phyloP scores from a whole-genome alignment of 352 stramenopile species.

The Phytophthora parvispora region DNA sequence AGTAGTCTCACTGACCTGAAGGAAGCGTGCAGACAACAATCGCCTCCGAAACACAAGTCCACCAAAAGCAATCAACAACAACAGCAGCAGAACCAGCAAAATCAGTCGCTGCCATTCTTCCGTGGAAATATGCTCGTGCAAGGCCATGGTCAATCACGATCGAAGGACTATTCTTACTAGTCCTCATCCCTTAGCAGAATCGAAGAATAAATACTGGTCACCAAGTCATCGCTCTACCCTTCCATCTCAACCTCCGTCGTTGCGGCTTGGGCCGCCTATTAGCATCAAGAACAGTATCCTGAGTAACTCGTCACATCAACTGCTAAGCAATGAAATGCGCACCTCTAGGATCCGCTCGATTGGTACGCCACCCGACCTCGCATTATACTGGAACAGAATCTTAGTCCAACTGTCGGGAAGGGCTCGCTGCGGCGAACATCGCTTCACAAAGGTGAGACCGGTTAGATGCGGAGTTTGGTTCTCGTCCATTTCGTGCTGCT shows the following conservation, averaged over 20 bases:
- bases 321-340: not conserved
- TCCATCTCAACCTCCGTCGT: conserved; percentile 46
- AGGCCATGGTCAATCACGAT: conserved; percentile 56
- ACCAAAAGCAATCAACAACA: conserved; percentile 37
- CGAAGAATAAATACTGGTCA: conserved; percentile 36
- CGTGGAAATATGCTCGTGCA: conserved; percentile 72
- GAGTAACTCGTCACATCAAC: not conserved
- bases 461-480: conserved; percentile 57
- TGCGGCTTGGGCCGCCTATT: conserved; percentile 39
- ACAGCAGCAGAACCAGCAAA: conserved; percentile 39
- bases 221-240: conserved; percentile 23
- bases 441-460: conserved; percentile 72
- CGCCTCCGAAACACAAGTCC: conserved; percentile 9
- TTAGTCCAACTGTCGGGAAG: conserved; percentile 92
- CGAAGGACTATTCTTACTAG: conserved; percentile 53
- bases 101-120: conserved; percentile 72
- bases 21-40: conserved; percentile 33
- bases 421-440: conserved; percentile 85
- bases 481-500: conserved; percentile 62
- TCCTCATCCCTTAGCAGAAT: conserved; percentile 11
- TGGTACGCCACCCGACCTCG: conserved; percentile 64
- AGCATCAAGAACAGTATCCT: not conserved
- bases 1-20: conserved; percentile 38
- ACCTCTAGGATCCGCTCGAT: conserved; percentile 80
- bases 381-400: conserved; percentile 86